Base-by-base conservation (phyloP, 2,329 filamentous ascomycete species). In the Talaromyces sp. region DNA sequence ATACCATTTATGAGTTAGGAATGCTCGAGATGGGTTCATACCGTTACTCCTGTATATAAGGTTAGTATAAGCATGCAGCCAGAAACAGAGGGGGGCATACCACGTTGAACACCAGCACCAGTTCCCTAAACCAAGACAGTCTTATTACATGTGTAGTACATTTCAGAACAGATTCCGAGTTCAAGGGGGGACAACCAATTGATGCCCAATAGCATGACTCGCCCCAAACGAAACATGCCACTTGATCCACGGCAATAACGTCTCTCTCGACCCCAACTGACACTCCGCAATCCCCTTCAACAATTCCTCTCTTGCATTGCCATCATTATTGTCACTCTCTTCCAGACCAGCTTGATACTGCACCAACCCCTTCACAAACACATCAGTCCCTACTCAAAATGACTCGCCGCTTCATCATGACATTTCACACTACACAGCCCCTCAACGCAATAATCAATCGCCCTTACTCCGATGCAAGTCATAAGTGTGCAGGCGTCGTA, bases 151-250 rank as follows among this genome's bases (percentile, higher is more conserved):
- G n/a, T n/a, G n/a, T n/a, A n/a, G 22, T 36, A 45, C 5, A 5
- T 11, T 38, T 38, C 34, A 13, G 10, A 38, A 2, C 34, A 45
- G 15, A 45, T 2, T 45, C 5, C 15, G 13, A 43, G 3, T 6
- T 1, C 15, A 19, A 2, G n/a, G 40, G 17, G 1, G 5, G 5
- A 5, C 5, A 29, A 47, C 62, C 7, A 64, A 22, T 49, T 64
- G 62, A 38, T 64, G 62, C 22, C 53, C 62, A 17, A 64, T 56
- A 51, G 62, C 62, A 56, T 64, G 62, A 15, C 51, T 58, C 11
- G 62, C 31, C 10, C 62, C 62, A 11, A 64, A 56, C n/a, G 62
- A 25, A 4, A 29, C 53, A 19, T 40, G 40, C 43, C 25, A 51
- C 19, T 40, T 58, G n/a, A 59, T 51, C 34, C 38, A 58, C 54